These are phyloP conservation scores for Boletellus emodensis DNA, from an alignment of 768 basidiomycete species.

Conservation along the genomic window DNA sequence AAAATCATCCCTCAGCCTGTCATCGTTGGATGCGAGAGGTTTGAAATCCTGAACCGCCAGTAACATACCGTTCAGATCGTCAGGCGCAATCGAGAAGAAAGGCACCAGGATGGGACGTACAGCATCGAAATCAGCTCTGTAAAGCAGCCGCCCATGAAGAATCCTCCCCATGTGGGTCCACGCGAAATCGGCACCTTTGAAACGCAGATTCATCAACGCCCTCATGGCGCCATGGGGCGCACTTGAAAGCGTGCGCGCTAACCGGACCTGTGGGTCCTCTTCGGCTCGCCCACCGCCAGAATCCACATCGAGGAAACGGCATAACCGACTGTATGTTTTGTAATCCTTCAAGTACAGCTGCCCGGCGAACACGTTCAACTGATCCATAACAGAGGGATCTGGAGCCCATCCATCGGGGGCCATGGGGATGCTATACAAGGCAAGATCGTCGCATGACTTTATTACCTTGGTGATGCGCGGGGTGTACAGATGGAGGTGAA, in stretches of 20 bases:
- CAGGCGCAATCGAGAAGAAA: no score
- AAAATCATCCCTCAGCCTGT: no score
- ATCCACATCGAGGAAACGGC: slow-evolving; percentile 23
- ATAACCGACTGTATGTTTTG: slow-evolving; percentile 25
- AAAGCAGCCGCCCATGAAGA: slow-evolving; percentile 24
- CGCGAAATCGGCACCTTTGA: slow-evolving; percentile 36
- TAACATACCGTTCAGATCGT: no score
- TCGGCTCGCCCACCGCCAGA: no score
- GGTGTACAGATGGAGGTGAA: slow-evolving; percentile 40
- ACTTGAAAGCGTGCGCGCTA: no score
- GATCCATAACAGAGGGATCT: slow-evolving; percentile 4
- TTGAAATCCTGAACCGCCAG: no score
- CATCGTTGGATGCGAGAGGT: no score
- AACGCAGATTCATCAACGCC: slow-evolving; percentile 23
- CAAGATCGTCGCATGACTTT: slow-evolving; percentile 32
- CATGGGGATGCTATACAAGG: no score
- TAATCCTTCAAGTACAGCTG: slow-evolving; percentile 31
- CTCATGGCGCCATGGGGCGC: neutral
- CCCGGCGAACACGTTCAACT: slow-evolving; percentile 31
- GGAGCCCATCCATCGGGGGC: neutral
- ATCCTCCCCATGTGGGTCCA: slow-evolving; percentile 40
- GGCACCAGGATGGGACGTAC: no score
- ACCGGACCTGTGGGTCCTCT: no score
- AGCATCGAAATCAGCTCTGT: neutral
- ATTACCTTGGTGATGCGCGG: slow-evolving; percentile 34